Conservation (phyloP, 148 eudicot species). For the Vaccinium vitisidaea region DNA sequence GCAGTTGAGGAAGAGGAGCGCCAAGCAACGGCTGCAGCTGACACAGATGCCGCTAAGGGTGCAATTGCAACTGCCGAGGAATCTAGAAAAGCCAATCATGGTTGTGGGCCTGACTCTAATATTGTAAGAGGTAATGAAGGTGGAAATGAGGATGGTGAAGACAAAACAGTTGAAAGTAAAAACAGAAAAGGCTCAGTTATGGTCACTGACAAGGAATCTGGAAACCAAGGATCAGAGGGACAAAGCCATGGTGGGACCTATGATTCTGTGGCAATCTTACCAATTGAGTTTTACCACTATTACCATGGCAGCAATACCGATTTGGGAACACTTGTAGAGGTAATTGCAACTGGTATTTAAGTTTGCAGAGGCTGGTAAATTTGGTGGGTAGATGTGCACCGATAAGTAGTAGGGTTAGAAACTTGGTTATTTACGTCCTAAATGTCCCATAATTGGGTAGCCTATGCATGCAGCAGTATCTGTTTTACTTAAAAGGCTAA, state of each 20-base stretch:
- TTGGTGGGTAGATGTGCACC: background rate
- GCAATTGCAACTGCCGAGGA: constrained; percentile 86
- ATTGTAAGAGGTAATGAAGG: constrained; percentile 26
- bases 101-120: constrained; percentile 29
- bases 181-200: constrained; percentile 19
- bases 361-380: background rate
- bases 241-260: constrained; percentile 41
- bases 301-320: constrained; percentile 90
- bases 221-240: constrained; percentile 33
- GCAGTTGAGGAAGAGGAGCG: constrained; percentile 97
- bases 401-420: background rate
- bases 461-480: background rate
- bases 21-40: constrained; percentile 76
- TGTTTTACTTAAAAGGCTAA: background rate
- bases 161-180: constrained; percentile 30
- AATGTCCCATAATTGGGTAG: background rate
- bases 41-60: constrained; percentile 72
- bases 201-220: constrained; percentile 33
- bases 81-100: constrained; percentile 50
- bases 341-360: constrained; percentile 14
- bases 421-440: background rate
- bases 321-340: constrained; percentile 94
- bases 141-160: constrained; percentile 29
- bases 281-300: constrained; percentile 90
- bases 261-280: constrained; percentile 71